Percentiles rank a stretch among this genome's conserved stretches.
phyloP scores from a whole-genome alignment of 441 rosid genomes.

The Gossypium schwendimanii region DNA sequence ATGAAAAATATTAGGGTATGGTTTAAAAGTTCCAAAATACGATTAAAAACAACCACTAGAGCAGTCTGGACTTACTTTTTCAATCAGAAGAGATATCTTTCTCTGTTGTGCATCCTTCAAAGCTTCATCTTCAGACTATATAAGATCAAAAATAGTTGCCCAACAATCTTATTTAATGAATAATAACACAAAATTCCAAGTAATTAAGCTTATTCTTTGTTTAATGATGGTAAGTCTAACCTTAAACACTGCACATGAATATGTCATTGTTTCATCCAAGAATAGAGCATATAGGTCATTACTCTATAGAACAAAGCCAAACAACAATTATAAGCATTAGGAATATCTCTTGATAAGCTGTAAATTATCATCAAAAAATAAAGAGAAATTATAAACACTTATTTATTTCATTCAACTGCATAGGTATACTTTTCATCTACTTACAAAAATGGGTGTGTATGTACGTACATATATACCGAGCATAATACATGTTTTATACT shows the following conservation, averaged over 20 bases:
- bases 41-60: neutral
- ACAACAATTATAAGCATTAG: neutral
- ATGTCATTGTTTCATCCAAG: conserved; percentile 88
- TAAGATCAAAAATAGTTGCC: neutral
- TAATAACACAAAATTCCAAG: too few species aligned
- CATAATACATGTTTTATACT: neutral
- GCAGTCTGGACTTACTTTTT: conserved; percentile 42
- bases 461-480: neutral
- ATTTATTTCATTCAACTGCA: too few species aligned
- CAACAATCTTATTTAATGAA: neutral
- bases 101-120: conserved; percentile 62
- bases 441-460: too few species aligned
- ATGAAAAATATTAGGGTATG: neutral
- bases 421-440: too few species aligned
- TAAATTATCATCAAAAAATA: neutral
- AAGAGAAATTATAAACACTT: too few species aligned
- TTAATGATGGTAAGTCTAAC: conserved; percentile 19
- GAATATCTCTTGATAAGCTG: neutral
- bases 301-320: conserved; percentile 35
- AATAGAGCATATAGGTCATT: conserved; percentile 70
- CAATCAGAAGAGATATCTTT: conserved; percentile 56
- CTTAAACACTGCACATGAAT: conserved; percentile 84
- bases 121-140: conserved; percentile 52
- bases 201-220: too few species aligned
- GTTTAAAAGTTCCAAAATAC: neutral